phyloP scores from a whole-genome alignment of 345 rosid species.

The Excoecaria agallocha region DNA sequence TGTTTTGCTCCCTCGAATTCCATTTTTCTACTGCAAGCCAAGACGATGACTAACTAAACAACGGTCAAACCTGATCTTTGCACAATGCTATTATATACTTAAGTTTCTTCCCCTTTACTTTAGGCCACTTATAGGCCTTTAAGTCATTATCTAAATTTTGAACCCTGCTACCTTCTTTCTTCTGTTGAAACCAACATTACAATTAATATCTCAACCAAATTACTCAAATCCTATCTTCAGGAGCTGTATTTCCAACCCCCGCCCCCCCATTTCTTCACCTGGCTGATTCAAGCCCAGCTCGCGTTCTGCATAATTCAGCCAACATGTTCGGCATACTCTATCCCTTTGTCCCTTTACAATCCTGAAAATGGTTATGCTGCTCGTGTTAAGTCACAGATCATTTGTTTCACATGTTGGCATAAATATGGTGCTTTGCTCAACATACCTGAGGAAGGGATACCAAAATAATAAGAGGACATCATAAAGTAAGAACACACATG shows the following conservation, averaged over 20 bases:
- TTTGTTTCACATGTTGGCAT: not conserved
- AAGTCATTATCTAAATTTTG: not conserved
- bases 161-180: not conserved
- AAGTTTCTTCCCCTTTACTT: not conserved
- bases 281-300: not conserved
- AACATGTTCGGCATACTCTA: not conserved
- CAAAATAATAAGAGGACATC: not conserved
- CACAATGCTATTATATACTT: slow-evolving; percentile 5
- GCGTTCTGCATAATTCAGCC: not conserved
- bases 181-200: not conserved
- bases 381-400: not conserved
- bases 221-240: slow-evolving; percentile 8
- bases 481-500: not conserved
- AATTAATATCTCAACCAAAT: not conserved
- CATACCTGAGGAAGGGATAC: slow-evolving; percentile 6
- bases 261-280: not conserved
- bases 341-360: not conserved
- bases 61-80: slow-evolving; percentile 13
- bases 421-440: slow-evolving; percentile 2
- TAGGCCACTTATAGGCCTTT: not conserved
- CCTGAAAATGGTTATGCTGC: not conserved
- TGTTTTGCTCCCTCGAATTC: not conserved
- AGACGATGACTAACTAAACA: not conserved
- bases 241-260: not conserved
- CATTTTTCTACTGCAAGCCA: not conserved